phyloP scores from a whole-genome alignment of 2,329 filamentous ascomycete species.

The Pezicula rhizophila region DNA sequence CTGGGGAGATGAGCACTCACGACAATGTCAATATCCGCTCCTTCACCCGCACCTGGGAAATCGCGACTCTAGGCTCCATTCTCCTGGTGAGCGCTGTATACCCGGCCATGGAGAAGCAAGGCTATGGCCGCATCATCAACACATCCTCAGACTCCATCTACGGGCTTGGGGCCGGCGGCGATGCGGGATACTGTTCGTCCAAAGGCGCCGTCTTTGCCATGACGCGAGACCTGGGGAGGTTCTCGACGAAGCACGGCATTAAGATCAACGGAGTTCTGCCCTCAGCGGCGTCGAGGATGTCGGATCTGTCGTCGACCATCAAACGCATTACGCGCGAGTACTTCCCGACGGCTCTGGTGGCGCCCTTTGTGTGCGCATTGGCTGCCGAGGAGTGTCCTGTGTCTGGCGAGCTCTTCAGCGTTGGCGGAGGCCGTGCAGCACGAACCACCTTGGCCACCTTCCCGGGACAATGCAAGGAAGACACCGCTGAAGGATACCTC shows the following conservation, averaged over 20 bases:
- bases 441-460: background rate
- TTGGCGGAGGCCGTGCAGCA: background rate
- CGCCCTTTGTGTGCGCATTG: background rate
- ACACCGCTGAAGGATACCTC: background rate
- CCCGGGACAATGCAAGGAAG: background rate
- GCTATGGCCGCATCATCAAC: constrained; percentile 8
- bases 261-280: background rate
- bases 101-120: constrained; percentile 11
- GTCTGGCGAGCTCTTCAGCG: background rate
- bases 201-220: background rate
- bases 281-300: background rate
- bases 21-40: constrained; percentile 4
- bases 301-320: background rate
- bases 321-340: background rate
- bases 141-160: constrained; percentile 12
- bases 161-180: constrained; percentile 13
- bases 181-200: background rate
- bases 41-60: constrained; percentile 5
- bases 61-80: constrained; percentile 4
- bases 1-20: constrained; percentile 1
- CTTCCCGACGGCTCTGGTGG: constrained; percentile 3
- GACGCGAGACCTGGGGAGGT: background rate
- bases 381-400: background rate
- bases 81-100: constrained; percentile 14
- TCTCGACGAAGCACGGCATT: background rate